phyloP scores from a whole-genome alignment of 2,329 filamentous ascomycete genomes.

The Venturia effusa region DNA sequence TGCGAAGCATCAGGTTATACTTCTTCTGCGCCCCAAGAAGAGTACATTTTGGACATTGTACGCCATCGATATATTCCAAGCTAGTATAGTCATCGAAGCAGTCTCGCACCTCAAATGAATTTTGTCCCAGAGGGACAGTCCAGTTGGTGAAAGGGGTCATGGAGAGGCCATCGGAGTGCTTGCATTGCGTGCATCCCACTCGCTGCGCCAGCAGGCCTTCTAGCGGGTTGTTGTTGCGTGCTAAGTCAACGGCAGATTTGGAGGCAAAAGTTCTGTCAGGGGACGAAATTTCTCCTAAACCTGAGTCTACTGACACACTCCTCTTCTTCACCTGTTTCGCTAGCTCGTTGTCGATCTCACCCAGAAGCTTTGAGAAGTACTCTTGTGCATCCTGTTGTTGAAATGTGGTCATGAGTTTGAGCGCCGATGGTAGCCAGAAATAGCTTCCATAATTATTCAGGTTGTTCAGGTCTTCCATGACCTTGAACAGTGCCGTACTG shows the following conservation, averaged over 20 bases:
- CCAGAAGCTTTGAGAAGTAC: conserved; percentile 84
- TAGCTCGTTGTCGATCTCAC: conserved; percentile 72
- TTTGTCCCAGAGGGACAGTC: conserved; percentile 66
- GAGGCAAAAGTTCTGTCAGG: not conserved
- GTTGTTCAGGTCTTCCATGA: conserved; percentile 62
- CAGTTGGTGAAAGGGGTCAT: conserved; percentile 92
- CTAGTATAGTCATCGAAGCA: conserved; percentile 76
- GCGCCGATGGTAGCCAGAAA: conserved; percentile 67
- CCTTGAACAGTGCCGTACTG: conserved; percentile 46
- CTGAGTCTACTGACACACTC: conserved; percentile 6
- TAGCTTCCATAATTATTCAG: conserved; percentile 60
- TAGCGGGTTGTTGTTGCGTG: conserved; percentile 56
- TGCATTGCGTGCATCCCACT: conserved; percentile 77
- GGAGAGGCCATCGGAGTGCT: conserved; percentile 76
- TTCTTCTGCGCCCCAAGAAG: conserved; percentile 50
- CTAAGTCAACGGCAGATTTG: not conserved
- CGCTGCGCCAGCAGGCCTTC: conserved; percentile 82
- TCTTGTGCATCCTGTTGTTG: conserved; percentile 97
- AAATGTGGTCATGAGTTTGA: conserved; percentile 91
- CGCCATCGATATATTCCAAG: conserved; percentile 75
- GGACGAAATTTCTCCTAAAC: not conserved
- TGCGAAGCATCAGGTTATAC: conserved; percentile 25
- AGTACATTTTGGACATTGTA: conserved; percentile 88
- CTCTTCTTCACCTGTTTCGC: conserved; percentile 20
- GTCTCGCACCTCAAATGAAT: conserved; percentile 61